Base-by-base conservation (phyloP, 2,329 filamentous ascomycete species). In the Amesomyces nigricolor region DNA sequence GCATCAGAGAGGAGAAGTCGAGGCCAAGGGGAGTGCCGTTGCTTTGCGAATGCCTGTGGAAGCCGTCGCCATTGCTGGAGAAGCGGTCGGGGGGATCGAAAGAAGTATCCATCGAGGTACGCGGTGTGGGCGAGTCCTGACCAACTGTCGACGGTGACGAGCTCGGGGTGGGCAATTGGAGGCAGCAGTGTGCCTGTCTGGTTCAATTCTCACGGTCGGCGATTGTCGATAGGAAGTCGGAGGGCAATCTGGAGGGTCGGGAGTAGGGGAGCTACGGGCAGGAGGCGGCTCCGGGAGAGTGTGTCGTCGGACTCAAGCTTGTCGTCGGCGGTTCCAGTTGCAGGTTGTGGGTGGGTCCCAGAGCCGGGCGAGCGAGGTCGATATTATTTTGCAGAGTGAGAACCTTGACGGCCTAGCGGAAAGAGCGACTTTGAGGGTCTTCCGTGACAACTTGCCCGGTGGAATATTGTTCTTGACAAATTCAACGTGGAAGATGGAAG, bases 321-420 rank as follows among this genome's bases (percentile, higher is more conserved):
- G 17, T 32, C 22, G 51, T 9, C 32, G 32, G 32, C 32, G 32
- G 32, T 35, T 35, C 32, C 32, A 26, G 22, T 26, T 26, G 22
- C 22, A 57, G 50, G 22, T 30, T 47, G 48, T 37, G 43, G 53
- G 58, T 61, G 54, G 57, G 54, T 17, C 57, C 40, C 45, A 26
- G 35, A 40, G 53, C 51, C 45, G 54, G 46, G 50, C 47, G 54
- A 49, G 50, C 47, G 22, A 53, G 49, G 48, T 54, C 50, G 54
- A 59, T 49, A 59, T 59, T 58, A 61, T 59, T 61, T 61, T 61
- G 55, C 59, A 56, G 17, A 17, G 43, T 58, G 62, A 64, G 62
- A 64, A 64, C 62, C 62, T 62, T 63, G 61, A 64, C 54, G 62
- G 62, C 62, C 53, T 37, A 35, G 51, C 46, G 53, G 45, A 52